A percentile compares a stretch with the other conserved stretches of the same genome.
Conservation (phyloP, 108 stramenopile genomes). For the Conticribra weissflogii region DNA sequence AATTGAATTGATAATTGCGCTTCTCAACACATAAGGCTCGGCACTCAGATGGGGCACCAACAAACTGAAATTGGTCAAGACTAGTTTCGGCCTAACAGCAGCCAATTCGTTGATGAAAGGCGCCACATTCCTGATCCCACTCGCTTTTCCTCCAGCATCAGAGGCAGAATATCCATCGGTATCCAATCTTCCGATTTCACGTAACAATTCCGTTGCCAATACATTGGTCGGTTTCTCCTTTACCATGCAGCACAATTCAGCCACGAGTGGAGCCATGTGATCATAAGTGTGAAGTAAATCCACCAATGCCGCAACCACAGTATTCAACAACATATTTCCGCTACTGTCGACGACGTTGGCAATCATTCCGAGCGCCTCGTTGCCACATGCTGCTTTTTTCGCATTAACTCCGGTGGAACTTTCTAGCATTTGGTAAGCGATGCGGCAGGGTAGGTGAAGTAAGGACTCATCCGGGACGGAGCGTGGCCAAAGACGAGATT, state of each 20-base stretch:
- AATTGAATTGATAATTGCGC: constrained; percentile 75
- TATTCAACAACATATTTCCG: constrained; percentile 54
- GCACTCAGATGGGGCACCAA: constrained; percentile 78
- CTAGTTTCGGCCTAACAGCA: constrained; percentile 55
- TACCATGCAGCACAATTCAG: constrained; percentile 73
- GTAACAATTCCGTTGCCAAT: constrained; percentile 68
- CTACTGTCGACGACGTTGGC: constrained; percentile 69
- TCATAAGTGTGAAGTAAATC: constrained; percentile 88
- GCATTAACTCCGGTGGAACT: constrained; percentile 63
- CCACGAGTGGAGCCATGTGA: constrained; percentile 77
- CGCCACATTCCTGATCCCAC: constrained; percentile 79
- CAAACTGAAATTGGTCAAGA: constrained; percentile 66
- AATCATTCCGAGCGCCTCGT: constrained; percentile 74
- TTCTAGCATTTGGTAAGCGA: constrained; percentile 86
- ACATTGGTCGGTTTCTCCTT: constrained; percentile 50
- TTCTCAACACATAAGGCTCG: constrained; percentile 78
- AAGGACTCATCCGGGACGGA: constrained; percentile 84
- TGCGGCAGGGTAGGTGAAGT: constrained; percentile 76
- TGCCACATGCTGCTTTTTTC: constrained; percentile 68
- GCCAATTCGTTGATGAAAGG: constrained; percentile 82
- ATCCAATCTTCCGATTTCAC: constrained; percentile 79
- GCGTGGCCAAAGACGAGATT: constrained; percentile 72
- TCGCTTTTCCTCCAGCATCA: constrained; percentile 58
- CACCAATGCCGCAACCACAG: constrained; percentile 80
- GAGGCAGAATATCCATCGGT: constrained; percentile 37